Evolutionary conservation across 2,329 filamentous ascomycete species (phyloP), one percentile per base, ranked within the genome.

Genomic region (Phyllosticta citriasiana): DNA sequence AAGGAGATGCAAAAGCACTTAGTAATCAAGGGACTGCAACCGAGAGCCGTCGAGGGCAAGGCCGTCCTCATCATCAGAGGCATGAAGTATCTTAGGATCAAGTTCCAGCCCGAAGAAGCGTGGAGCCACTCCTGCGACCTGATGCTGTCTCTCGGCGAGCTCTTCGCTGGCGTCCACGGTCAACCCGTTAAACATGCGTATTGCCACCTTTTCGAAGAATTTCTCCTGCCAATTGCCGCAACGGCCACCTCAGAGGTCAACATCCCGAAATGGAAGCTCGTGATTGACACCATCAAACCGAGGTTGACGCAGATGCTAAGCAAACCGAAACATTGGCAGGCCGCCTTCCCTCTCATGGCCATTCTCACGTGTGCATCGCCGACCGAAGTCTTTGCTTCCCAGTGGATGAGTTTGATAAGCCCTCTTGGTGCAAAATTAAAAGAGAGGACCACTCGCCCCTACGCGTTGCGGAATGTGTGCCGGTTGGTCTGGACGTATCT

Each of bases 401-500:
- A 96, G 69, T 99, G 94, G 94, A 81, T 94, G 51, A 86, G 91
- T 59, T 78, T 96, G 63, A 82, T 95, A 50, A 82, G 88, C 55
- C 85, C 87, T 6, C 80, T 96, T 22, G 90, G 93, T 63, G 80
- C 88, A 25, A 90, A 88, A 69, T 79, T 96, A 53, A 96, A 95
- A 71, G 94, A 99, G 72, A 85, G 91, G 27, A 80, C 82, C 35
- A 87, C 89, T 3, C 84, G 90, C 65, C 87, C 88, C 3, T 82
- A 91, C 40, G 92, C 91, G 61, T 81, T 99, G 25, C 90, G 96
- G 70, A 91, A 93, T 14, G 87, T 97, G 57, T 96, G 92, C 50
- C 87, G 93, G 59, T 78, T 99, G 26, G 81, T 96, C 4, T 99
- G 94, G 94, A 93, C 91, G 0, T 97, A 97, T 72, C 80, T 99